Base-by-base conservation (phyloP, 129 eudicot species). In the Chrysanthemum lavandulifolium region DNA sequence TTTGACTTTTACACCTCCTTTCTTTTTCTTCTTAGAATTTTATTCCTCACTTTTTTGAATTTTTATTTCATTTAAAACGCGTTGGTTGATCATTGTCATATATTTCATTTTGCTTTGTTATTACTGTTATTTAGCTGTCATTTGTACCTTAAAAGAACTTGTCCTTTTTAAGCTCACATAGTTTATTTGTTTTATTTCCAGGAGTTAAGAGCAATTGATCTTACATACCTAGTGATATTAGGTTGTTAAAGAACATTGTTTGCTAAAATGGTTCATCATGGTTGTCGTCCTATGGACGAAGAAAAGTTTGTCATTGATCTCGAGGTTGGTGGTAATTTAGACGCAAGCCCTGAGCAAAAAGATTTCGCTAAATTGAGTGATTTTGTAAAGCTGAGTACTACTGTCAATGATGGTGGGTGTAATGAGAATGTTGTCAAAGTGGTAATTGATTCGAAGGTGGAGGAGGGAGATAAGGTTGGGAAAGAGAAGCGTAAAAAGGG, bases 401-500 rank as follows among this genome's bases (percentile, higher is more conserved):
- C 36, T 31, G 47, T 40, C 47, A 40, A 0, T 40, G 47, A 40
- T 40, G 45, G 45, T 55, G 47, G 53, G 10, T 71, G 54, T 36
- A 11, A n/a, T 13, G 76, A 72, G 43, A 23, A 59, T 25, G 23
- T 58, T 59, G 60, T 76, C 29, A 76, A 68, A 16, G 75, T 76
- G 63, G 73, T 76, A 25, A 72, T 83, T 69, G 86, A 72, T 43
- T 74, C 76, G 6, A 76, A 82, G 58, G 50, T 74, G 61, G 80
- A 68, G 61, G 80, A 72, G 48, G 83, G 67, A 50, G 86, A 78
- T 25, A 79, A 53, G 47, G 71, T 31, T 6, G 84, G 78, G 65
- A 85, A 82, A 71, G 97, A 88, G 75, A 91, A 84, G 49, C 87
- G 86, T 13, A 88, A 84, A 73, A 78, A 81, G 43, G 8, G 67